These are phyloP conservation scores for Gonapodya prolifera DNA, from an alignment of 192 early-diverging fungal species.

Conservation along the genomic window DNA sequence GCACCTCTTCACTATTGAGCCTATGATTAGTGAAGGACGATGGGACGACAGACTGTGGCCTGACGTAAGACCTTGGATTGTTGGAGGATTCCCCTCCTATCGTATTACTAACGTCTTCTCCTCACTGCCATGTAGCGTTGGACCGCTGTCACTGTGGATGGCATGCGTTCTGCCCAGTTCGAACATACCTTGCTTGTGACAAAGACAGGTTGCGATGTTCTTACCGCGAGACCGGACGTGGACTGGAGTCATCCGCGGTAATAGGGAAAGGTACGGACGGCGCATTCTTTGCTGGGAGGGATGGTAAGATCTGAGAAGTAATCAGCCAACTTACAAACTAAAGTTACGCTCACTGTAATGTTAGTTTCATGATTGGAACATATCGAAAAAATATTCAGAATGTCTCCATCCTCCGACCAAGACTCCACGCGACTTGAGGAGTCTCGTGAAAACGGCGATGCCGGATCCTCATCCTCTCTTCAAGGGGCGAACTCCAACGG, in stretches of 20 bases:
- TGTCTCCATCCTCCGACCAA: too few species aligned
- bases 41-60: constrained; percentile 38
- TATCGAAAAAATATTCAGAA: too few species aligned
- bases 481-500: too few species aligned
- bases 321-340: too few species aligned
- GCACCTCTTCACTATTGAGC: constrained; percentile 95
- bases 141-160: constrained; percentile 84
- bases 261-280: too few species aligned
- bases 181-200: constrained; percentile 92
- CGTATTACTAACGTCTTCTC: not conserved
- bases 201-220: constrained; percentile 78
- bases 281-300: too few species aligned
- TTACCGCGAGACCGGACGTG: constrained; percentile 32
- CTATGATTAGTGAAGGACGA: constrained; percentile 87
- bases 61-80: constrained; percentile 13
- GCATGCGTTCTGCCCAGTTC: constrained; percentile 93
- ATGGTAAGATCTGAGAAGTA: too few species aligned
- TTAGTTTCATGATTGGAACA: too few species aligned
- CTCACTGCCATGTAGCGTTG: constrained; percentile 23
- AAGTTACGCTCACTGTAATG: too few species aligned
- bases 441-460: too few species aligned
- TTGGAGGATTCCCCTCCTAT: not conserved
- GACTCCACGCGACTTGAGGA: too few species aligned
- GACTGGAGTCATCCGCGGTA: not conserved
- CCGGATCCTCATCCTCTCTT: too few species aligned